These are phyloP conservation scores for Debaryomyces maramus DNA, from an alignment of 805 yeast genomes.

Conservation along the genomic window DNA sequence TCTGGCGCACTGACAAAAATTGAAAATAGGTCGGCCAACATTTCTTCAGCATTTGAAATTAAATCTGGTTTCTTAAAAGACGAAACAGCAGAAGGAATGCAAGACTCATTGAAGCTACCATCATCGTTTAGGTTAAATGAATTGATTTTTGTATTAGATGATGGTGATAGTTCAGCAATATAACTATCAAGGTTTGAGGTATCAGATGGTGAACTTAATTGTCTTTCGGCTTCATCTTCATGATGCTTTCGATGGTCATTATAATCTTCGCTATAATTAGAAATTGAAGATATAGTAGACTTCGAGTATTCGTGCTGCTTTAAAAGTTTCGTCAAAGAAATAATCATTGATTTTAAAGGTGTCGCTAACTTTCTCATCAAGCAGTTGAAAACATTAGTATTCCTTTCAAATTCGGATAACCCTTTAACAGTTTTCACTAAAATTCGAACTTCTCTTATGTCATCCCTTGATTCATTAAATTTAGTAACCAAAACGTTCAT, in stretches of 20 bases:
- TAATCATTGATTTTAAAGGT: slow-evolving; percentile 25
- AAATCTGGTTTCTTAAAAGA: slow-evolving; percentile 3
- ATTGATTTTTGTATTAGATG: neutral
- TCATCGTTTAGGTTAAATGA: neutral
- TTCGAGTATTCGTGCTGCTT: neutral
- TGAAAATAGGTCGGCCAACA: slow-evolving; percentile 31
- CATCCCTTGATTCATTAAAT: slow-evolving; percentile 22
- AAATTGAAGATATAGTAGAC: slow-evolving; percentile 4
- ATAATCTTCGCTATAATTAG: slow-evolving; percentile 1
- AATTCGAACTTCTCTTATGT: slow-evolving; percentile 24
- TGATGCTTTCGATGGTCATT: neutral
- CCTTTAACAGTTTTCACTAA: slow-evolving; percentile 31
- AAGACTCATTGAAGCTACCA: neutral
- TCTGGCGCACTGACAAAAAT: slow-evolving; percentile 35
- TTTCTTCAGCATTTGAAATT: slow-evolving; percentile 23
- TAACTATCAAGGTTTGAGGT: slow-evolving; percentile 17
- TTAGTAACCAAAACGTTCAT: slow-evolving; percentile 20
- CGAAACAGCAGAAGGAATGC: neutral
- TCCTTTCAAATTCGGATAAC: slow-evolving; percentile 26
- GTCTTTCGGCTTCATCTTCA: neutral
- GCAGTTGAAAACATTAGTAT: slow-evolving; percentile 17
- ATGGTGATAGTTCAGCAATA: slow-evolving; percentile 6
- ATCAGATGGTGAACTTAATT: slow-evolving; percentile 2
- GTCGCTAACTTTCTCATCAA: slow-evolving; percentile 25
- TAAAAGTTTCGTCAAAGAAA: neutral